Percentiles rank a stretch among this genome's conserved stretches.
phyloP scores from a whole-genome alignment of 352 stramenopile genomes.

The Phytophthora macrochlamydospora region DNA sequence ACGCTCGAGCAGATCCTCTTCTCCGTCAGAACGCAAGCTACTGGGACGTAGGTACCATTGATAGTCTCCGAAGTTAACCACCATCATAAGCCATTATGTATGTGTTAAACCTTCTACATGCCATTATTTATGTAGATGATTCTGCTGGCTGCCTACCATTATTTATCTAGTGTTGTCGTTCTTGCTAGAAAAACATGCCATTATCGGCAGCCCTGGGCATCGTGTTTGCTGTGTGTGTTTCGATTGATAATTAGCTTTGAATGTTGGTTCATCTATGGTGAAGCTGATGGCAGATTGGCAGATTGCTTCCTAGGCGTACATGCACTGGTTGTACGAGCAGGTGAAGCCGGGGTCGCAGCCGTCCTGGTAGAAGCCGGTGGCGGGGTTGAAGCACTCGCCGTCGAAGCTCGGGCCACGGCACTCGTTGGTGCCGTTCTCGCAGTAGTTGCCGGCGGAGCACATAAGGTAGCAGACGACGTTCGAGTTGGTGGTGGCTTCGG shows the following conservation, averaged over 20 bases:
- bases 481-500: constrained; percentile 11
- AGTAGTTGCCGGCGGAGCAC: constrained; percentile 32
- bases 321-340: constrained; percentile 28
- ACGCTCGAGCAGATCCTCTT: no score
- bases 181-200: no score
- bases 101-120: no score
- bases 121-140: no score
- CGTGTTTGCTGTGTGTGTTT: no score
- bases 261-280: neutral
- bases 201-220: no score
- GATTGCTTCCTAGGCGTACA: constrained; percentile 9
- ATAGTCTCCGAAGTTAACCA: no score
- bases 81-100: no score
- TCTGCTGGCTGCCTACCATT: no score
- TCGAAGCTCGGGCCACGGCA: constrained; percentile 24
- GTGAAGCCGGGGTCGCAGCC: constrained; percentile 29
- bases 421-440: constrained; percentile 18
- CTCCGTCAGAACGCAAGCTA: no score
- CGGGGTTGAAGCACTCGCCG: constrained; percentile 30
- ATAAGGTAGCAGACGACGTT: constrained; percentile 9
- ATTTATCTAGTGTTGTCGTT: no score
- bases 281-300: neutral
- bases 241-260: neutral
- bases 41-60: no score
- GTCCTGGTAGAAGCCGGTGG: constrained; percentile 15